Conservation (phyloP, 2,329 filamentous ascomycete genomes). For the Dactylellina parvicollis region DNA sequence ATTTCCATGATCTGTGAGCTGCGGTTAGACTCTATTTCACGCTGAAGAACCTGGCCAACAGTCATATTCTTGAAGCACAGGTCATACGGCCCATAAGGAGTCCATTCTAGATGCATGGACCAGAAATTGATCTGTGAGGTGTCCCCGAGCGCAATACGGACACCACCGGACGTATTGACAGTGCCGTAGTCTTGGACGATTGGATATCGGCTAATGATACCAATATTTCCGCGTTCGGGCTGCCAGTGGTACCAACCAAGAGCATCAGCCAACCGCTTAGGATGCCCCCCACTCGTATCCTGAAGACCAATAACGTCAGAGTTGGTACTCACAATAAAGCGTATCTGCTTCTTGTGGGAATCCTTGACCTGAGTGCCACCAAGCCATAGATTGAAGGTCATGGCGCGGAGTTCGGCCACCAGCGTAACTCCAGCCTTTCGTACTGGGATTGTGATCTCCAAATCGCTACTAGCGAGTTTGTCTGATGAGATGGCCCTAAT, state of each 20-base stretch:
- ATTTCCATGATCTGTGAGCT: conserved; percentile 62
- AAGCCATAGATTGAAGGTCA: conserved; percentile 63
- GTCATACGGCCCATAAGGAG: conserved; percentile 64
- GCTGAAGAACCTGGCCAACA: conserved; percentile 60
- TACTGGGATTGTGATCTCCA: conserved; percentile 61
- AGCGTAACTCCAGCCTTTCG: conserved; percentile 57
- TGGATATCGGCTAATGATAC: conserved; percentile 62
- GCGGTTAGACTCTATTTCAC: conserved; percentile 61
- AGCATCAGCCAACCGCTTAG: conserved; percentile 60
- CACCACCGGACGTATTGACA: conserved; percentile 59
- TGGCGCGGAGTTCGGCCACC: conserved; percentile 59
- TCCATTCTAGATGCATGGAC: conserved; percentile 61
- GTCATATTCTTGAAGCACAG: conserved; percentile 62
- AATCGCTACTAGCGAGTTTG: conserved; percentile 57
- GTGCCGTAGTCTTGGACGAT: conserved; percentile 59
- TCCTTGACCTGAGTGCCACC: conserved; percentile 61
- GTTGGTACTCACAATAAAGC: conserved; percentile 60
- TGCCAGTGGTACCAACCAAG: conserved; percentile 63
- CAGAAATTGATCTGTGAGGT: conserved; percentile 60
- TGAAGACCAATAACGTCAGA: conserved; percentile 62
- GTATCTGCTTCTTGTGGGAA: conserved; percentile 62
- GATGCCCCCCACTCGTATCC: conserved; percentile 60
- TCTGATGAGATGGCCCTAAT: conserved; percentile 59
- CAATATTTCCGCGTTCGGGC: conserved; percentile 58
- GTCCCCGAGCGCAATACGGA: conserved; percentile 61